Percentiles rank a stretch among this genome's conserved stretches.
These are phyloP conservation scores for Cryptococcus amylolentus DNA, from an alignment of 1,284 basidiomycete species.

Conservation along the genomic window DNA sequence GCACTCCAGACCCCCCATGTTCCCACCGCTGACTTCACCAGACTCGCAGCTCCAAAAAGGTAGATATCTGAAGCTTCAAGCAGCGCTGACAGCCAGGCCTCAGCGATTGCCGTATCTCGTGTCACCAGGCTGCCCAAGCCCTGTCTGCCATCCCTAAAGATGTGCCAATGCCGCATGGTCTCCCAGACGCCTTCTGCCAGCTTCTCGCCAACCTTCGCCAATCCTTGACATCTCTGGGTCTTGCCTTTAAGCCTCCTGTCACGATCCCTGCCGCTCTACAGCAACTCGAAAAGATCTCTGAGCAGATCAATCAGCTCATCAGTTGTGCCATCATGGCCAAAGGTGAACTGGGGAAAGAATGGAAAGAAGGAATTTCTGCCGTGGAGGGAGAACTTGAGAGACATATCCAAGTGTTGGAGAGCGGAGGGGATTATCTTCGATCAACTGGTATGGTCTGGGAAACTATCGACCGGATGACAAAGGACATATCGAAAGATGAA, in stretches of 20 bases:
- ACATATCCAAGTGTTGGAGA: conserved; percentile 25
- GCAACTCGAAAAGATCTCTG: conserved; percentile 35
- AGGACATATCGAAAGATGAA: conserved; percentile 24
- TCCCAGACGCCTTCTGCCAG: conserved; percentile 20
- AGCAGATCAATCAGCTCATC: conserved; percentile 28
- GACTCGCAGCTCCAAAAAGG: conserved; percentile 12
- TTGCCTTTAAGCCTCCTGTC: conserved; percentile 44
- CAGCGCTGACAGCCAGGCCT: not conserved
- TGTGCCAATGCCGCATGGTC: not conserved
- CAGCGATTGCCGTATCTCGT: conserved; percentile 3
- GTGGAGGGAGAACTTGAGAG: conserved; percentile 24
- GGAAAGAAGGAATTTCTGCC: conserved; percentile 25
- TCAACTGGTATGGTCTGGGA: conserved; percentile 45
- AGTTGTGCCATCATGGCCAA: conserved; percentile 30
- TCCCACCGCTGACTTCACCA: not conserved
- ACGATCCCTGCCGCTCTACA: conserved; percentile 28
- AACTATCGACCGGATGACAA: conserved; percentile 26
- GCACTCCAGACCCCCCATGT: not conserved
- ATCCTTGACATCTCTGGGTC: conserved; percentile 30
- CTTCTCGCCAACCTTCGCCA: conserved; percentile 26
- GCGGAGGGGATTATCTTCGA: conserved; percentile 26
- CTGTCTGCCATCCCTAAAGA: not conserved
- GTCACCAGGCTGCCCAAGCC: conserved; percentile 2
- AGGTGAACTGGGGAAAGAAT: conserved; percentile 27
- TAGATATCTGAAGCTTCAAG: not conserved